phyloP scores from a whole-genome alignment of 495 filamentous ascomycete genomes.

The Umbilicaria muhlenbergii region DNA sequence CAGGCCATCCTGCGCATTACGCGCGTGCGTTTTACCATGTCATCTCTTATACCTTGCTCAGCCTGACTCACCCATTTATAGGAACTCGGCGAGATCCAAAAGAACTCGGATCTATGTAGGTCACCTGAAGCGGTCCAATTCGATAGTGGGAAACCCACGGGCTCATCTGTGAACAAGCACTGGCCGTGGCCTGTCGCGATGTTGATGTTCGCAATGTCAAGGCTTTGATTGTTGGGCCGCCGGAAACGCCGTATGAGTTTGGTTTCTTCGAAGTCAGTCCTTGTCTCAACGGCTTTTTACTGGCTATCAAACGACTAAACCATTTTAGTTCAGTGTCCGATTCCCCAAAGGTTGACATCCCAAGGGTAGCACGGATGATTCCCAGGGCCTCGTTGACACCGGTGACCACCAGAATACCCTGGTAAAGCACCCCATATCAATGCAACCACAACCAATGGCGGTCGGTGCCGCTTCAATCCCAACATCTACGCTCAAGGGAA shows the following conservation, averaged over 20 bases:
- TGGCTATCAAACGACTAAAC: neutral
- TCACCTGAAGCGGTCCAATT: slow-evolving; percentile 4
- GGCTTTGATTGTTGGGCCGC: slow-evolving; percentile 82
- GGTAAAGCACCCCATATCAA: slow-evolving; percentile 62
- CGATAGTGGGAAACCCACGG: neutral
- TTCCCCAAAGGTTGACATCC: slow-evolving; percentile 18
- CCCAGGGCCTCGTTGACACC: slow-evolving; percentile 9
- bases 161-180: slow-evolving; percentile 32
- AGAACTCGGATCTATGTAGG: slow-evolving; percentile 66
- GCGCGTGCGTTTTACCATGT: slow-evolving; percentile 35
- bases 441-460: slow-evolving; percentile 72
- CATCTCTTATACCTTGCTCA: slow-evolving; percentile 12
- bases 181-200: slow-evolving; percentile 75
- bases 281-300: neutral
- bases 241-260: slow-evolving; percentile 91
- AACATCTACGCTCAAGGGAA: slow-evolving; percentile 89
- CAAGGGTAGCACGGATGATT: neutral
- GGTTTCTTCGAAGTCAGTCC: slow-evolving; percentile 79
- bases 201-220: slow-evolving; percentile 76
- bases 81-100: slow-evolving; percentile 71
- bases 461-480: slow-evolving; percentile 81
- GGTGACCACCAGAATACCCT: slow-evolving; percentile 55
- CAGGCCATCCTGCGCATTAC: slow-evolving; percentile 77
- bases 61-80: slow-evolving; percentile 17
- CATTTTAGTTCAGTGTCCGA: slow-evolving; percentile 20